A percentile compares a stretch with the other conserved stretches of the same genome.
phyloP scores from a whole-genome alignment of 257 asterid species.

The Haberlea rhodopensis region DNA sequence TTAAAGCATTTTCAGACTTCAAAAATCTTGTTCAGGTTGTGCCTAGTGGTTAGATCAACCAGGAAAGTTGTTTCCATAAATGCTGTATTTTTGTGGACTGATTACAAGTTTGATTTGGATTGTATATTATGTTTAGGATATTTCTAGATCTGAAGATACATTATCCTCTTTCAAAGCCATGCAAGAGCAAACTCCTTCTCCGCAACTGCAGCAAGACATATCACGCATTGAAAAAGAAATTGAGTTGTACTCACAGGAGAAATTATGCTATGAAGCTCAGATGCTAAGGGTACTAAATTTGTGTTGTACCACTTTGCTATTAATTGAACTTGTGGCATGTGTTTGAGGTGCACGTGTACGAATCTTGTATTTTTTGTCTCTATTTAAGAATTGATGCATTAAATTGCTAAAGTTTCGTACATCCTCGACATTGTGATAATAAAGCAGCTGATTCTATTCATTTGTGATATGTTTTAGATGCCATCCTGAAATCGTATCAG shows the following conservation, averaged over 20 bases:
- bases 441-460: conserved; percentile 4
- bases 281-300: conserved; percentile 66
- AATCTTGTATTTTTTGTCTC: conserved; percentile 4
- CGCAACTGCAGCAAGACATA: conserved; percentile 81
- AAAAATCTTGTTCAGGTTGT: conserved; percentile 94
- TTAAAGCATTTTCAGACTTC: conserved; percentile 92
- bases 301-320: neutral
- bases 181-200: conserved; percentile 75
- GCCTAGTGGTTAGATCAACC: conserved; percentile 14
- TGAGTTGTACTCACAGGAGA: conserved; percentile 76
- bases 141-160: conserved; percentile 79
- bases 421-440: neutral
- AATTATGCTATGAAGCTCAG: conserved; percentile 94
- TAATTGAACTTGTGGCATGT: neutral
- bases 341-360: neutral
- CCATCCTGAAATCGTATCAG: conserved; percentile 17
- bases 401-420: neutral
- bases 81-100: conserved; percentile 14
- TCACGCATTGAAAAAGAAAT: conserved; percentile 75
- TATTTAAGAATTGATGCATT: conserved; percentile 1
- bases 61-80: neutral
- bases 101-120: conserved; percentile 25
- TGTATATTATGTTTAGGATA: conserved; percentile 53
- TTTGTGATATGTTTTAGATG: neutral
- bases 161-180: conserved; percentile 71